A percentile compares a stretch with the other conserved stretches of the same genome.
Conservation (phyloP, 345 rosid species). For the Citrus medica region DNA sequence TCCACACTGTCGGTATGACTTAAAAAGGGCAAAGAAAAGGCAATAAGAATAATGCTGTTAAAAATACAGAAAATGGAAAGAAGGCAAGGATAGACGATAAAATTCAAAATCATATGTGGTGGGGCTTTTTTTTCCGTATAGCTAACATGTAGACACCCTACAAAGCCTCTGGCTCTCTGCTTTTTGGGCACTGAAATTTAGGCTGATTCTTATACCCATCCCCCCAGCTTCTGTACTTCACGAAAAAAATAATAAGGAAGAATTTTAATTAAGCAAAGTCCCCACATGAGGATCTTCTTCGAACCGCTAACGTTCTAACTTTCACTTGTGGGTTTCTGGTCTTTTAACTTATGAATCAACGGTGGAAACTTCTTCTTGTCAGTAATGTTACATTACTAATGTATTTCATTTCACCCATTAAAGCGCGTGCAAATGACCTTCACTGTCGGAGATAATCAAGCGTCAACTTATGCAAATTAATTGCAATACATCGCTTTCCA, state of each 20-base stretch:
- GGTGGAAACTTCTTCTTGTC: background rate
- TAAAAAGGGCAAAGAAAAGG: background rate
- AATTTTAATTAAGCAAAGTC: background rate
- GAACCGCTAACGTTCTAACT: background rate
- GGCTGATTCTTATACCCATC: conserved; percentile 18
- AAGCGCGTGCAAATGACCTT: background rate
- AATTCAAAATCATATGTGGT: background rate
- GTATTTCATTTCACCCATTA: no score
- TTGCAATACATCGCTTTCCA: no score
- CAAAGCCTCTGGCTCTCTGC: background rate
- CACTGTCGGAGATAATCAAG: no score
- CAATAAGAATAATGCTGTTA: background rate
- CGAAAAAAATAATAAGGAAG: background rate
- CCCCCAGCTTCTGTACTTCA: background rate
- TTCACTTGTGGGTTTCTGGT: background rate
- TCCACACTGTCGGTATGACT: no score
- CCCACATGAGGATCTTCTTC: conserved; percentile 22
- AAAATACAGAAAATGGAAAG: background rate
- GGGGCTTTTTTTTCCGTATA: background rate
- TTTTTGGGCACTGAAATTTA: conserved; percentile 23
- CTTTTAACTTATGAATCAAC: background rate
- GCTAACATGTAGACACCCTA: background rate
- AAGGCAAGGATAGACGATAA: conserved; percentile 9
- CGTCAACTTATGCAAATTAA: no score
- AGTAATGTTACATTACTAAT: no score